Percentiles rank a stretch among this genome's conserved stretches.
Evolutionary conservation across 2,329 filamentous ascomycete species (phyloP).

Genomic region (Monosporascus sp.): DNA sequence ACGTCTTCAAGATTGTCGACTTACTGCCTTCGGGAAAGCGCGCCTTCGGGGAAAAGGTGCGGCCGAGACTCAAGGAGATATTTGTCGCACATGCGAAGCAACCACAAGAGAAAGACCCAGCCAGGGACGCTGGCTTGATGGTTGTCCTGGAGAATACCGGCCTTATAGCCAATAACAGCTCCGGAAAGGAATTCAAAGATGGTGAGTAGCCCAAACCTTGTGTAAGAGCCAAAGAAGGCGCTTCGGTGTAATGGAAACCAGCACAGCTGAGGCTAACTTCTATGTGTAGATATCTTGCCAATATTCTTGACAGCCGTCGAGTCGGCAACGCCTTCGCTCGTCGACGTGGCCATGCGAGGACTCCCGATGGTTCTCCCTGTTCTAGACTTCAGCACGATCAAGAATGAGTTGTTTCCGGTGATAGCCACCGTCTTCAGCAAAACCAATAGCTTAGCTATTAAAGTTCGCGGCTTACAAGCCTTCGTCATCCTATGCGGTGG

Average conservation of each 20-base stretch:
- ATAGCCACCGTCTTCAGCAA: slow-evolving; percentile 87
- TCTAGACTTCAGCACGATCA: slow-evolving; percentile 93
- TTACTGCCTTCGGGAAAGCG: slow-evolving; percentile 71
- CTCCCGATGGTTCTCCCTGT: slow-evolving; percentile 77
- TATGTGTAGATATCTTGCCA: slow-evolving; percentile 68
- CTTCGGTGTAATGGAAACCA: too few relatives aligned
- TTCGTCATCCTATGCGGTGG: slow-evolving; percentile 88
- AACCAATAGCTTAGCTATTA: slow-evolving; percentile 90
- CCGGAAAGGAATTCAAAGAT: slow-evolving; percentile 91
- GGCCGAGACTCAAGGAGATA: slow-evolving; percentile 77
- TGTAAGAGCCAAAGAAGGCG: too few relatives aligned
- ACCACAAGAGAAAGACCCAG: slow-evolving; percentile 67
- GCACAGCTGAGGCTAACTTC: neutral
- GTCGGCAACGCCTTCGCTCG: slow-evolving; percentile 80
- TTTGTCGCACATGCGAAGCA: slow-evolving; percentile 62
- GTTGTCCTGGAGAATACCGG: slow-evolving; percentile 80
- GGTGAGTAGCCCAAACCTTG: slow-evolving; percentile 42
- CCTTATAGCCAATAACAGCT: slow-evolving; percentile 71
- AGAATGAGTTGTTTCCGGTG: slow-evolving; percentile 92
- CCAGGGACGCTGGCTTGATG: slow-evolving; percentile 85
- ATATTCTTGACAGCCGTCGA: slow-evolving; percentile 80
- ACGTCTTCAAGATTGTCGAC: slow-evolving; percentile 84
- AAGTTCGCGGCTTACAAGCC: slow-evolving; percentile 84
- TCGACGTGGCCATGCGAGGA: slow-evolving; percentile 77
- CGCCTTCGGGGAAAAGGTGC: slow-evolving; percentile 76